These are phyloP conservation scores for Beauveria medogensis DNA, from an alignment of 2,329 filamentous ascomycete species.

Conservation along the genomic window DNA sequence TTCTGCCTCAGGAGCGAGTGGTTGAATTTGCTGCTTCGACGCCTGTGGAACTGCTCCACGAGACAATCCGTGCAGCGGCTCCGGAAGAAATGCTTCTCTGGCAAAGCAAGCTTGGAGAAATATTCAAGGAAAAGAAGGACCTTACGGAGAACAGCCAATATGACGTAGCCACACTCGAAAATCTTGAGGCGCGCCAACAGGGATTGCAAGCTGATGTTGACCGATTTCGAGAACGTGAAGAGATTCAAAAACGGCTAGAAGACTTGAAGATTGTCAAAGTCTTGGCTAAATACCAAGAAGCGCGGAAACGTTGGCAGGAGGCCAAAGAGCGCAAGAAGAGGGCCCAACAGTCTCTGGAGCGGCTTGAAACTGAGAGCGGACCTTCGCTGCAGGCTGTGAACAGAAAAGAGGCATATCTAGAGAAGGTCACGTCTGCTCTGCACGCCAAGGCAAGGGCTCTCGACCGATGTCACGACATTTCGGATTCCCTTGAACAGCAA, in stretches of 20 bases:
- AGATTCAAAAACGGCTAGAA: constrained; percentile 55
- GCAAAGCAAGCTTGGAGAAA: constrained; percentile 65
- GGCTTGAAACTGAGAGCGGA: constrained; percentile 49
- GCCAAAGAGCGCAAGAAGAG: constrained; percentile 48
- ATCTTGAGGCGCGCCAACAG: constrained; percentile 64
- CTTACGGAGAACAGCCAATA: constrained; percentile 48
- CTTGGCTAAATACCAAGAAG: constrained; percentile 55
- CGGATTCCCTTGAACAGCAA: constrained; percentile 35
- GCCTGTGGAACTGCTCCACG: constrained; percentile 71
- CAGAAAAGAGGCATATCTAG: constrained; percentile 59
- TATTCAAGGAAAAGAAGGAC: constrained; percentile 61
- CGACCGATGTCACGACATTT: constrained; percentile 43
- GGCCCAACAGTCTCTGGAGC: constrained; percentile 48
- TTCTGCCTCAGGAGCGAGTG: constrained; percentile 90
- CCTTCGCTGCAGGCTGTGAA: constrained; percentile 65
- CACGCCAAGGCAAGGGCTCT: constrained; percentile 46
- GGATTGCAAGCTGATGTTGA: constrained; percentile 76
- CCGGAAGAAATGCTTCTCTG: constrained; percentile 69
- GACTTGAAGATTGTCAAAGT: constrained; percentile 59
- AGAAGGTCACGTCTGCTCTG: constrained; percentile 47
- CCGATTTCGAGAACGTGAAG: constrained; percentile 66
- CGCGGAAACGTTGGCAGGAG: constrained; percentile 37
- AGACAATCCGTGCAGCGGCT: constrained; percentile 84
- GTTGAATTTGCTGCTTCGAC: constrained; percentile 84
- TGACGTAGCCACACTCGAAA: constrained; percentile 55